These are phyloP conservation scores for Trichoderma harzianum DNA, from an alignment of 2,329 filamentous ascomycete genomes.

Conservation along the genomic window DNA sequence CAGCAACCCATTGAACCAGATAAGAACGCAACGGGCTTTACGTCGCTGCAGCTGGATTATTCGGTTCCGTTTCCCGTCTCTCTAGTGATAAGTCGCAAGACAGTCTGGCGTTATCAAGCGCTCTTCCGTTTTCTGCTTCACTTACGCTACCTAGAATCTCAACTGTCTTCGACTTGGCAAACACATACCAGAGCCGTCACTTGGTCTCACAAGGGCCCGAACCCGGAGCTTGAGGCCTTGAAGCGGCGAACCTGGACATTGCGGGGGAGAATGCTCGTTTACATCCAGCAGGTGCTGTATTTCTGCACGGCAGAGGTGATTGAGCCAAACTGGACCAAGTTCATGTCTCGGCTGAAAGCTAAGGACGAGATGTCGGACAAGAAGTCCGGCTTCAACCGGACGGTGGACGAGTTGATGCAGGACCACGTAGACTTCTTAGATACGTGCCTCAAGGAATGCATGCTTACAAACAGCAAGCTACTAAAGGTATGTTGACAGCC, in stretches of 20 bases:
- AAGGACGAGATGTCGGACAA: constrained; percentile 32
- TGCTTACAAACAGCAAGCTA: constrained; percentile 95
- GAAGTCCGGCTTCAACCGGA: constrained; percentile 50
- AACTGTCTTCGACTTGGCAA: constrained; percentile 84
- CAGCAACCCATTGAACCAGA: constrained; percentile 67
- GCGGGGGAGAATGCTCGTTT: constrained; percentile 90
- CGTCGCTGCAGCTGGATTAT: constrained; percentile 91
- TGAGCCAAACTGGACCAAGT: constrained; percentile 91
- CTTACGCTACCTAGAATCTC: constrained; percentile 81
- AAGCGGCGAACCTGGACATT: constrained; percentile 91
- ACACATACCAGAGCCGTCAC: constrained; percentile 76
- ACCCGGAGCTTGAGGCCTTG: constrained; percentile 77
- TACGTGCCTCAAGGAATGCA: constrained; percentile 97
- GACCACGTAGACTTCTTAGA: constrained; percentile 98
- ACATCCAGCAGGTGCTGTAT: constrained; percentile 93
- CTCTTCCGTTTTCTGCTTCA: constrained; percentile 93
- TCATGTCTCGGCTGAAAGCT: constrained; percentile 81
- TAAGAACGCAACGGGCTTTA: constrained; percentile 85
- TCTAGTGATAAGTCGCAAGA: constrained; percentile 92
- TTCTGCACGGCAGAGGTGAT: constrained; percentile 97
- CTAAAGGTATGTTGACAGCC: constrained; percentile 61
- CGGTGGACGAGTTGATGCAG: constrained; percentile 97
- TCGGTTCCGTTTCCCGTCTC: constrained; percentile 92
- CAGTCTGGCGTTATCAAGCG: constrained; percentile 92
- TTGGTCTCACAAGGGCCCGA: constrained; percentile 79